Conservation (phyloP, 371 early-diverging fungal genomes). For the Syncephalastrum sp. region DNA sequence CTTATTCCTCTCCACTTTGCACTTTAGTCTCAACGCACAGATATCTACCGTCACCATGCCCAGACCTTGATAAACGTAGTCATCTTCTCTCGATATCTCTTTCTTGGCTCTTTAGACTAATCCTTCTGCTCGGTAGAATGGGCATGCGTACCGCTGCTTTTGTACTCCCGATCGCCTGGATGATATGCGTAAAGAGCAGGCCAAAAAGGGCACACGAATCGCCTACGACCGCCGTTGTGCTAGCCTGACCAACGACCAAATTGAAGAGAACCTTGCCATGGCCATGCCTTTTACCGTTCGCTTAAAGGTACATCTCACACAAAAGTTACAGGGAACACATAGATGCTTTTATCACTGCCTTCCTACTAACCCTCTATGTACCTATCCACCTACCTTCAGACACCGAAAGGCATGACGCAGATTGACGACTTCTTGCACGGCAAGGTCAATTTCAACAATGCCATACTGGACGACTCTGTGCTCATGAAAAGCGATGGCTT, state of each 20-base stretch:
- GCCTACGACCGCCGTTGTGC: conserved; percentile 86
- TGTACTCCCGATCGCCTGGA: conserved; percentile 78
- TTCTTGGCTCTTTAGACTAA: neutral
- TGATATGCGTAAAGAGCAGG: conserved; percentile 53
- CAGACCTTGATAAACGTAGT: conserved; percentile 63
- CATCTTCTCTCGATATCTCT: no score
- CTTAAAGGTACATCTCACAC: conserved; percentile 53
- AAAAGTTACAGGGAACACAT: neutral
- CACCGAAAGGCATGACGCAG: conserved; percentile 59
- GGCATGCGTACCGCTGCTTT: conserved; percentile 91
- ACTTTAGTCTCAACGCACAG: conserved; percentile 71
- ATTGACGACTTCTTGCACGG: conserved; percentile 83
- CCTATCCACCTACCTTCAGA: conserved; percentile 23
- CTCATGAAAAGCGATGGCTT: conserved; percentile 90
- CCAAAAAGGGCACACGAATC: conserved; percentile 57
- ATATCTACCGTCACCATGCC: conserved; percentile 69
- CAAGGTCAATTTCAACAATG: conserved; percentile 64
- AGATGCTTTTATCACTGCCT: neutral
- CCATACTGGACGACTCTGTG: conserved; percentile 84
- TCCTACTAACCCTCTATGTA: no score
- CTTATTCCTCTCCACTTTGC: neutral
- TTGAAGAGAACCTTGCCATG: conserved; percentile 53
- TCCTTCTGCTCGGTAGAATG: conserved; percentile 27
- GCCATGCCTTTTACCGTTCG: conserved; percentile 72
- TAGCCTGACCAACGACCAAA: conserved; percentile 59